phyloP scores from a whole-genome alignment of 2,329 filamentous ascomycete species.

The Ramularia endophylla region DNA sequence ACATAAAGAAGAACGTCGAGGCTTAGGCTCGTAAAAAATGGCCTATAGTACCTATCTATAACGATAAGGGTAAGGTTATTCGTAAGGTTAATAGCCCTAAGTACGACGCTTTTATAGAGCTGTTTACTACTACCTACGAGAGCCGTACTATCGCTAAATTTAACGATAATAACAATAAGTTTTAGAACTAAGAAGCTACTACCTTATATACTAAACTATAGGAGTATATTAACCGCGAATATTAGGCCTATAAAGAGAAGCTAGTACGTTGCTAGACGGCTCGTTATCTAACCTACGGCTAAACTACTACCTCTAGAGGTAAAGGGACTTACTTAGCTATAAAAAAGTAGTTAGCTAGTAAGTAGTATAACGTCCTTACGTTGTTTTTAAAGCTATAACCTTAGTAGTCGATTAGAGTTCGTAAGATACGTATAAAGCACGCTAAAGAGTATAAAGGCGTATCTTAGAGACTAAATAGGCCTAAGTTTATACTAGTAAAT shows the following conservation, averaged over 20 bases:
- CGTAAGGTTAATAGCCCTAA: background rate
- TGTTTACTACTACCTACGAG: background rate
- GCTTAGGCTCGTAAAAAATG: background rate
- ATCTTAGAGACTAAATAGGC: background rate
- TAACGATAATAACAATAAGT: background rate
- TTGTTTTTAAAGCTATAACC: background rate
- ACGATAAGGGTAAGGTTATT: background rate
- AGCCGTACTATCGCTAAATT: background rate
- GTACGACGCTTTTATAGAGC: background rate
- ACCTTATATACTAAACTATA: background rate
- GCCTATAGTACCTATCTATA: background rate
- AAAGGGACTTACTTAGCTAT: background rate
- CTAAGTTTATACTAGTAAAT: background rate
- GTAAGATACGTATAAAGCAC: background rate
- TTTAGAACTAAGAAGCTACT: background rate
- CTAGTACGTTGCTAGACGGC: background rate
- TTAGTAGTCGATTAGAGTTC: background rate
- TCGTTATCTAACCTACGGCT: background rate
- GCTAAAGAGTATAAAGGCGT: background rate
- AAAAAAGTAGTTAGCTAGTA: background rate
- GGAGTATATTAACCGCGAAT: conserved; percentile 1
- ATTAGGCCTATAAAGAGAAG: conserved; percentile 1
- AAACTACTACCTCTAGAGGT: background rate
- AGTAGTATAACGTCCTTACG: background rate
- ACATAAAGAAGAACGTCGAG: background rate